Conservation (phyloP, 2,329 filamentous ascomycete genomes). For the Nemania serpens region DNA sequence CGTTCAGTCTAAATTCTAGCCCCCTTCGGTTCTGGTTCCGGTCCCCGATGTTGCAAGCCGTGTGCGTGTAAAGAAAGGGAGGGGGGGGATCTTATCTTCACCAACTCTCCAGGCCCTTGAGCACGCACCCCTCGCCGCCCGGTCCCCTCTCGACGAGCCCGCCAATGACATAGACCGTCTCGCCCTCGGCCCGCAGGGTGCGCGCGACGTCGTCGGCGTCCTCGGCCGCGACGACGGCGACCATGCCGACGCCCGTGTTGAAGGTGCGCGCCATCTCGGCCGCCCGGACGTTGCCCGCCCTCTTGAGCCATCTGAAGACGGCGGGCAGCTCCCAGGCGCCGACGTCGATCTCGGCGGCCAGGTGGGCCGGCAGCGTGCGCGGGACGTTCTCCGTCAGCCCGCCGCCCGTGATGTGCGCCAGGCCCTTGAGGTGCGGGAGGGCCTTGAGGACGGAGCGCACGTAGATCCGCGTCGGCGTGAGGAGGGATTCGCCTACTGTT, state of each 20-base stretch:
- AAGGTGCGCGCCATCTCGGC: slow-evolving; percentile 89
- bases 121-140: slow-evolving; percentile 61
- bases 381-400: slow-evolving; percentile 93
- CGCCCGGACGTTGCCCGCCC: slow-evolving; percentile 69
- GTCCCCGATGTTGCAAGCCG: too few species aligned
- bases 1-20: too few species aligned
- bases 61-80: too few species aligned
- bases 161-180: slow-evolving; percentile 79
- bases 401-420: slow-evolving; percentile 96
- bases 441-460: slow-evolving; percentile 79
- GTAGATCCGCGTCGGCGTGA: slow-evolving; percentile 93
- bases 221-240: slow-evolving; percentile 73
- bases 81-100: slow-evolving; percentile 7
- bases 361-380: slow-evolving; percentile 79
- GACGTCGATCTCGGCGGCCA: slow-evolving; percentile 82
- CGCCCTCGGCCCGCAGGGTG: slow-evolving; percentile 68
- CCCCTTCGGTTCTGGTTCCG: too few species aligned
- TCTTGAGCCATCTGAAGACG: slow-evolving; percentile 88
- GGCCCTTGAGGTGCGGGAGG: slow-evolving; percentile 75
- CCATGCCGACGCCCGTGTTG: slow-evolving; percentile 96
- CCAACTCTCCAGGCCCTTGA: slow-evolving; percentile 61
- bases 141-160: slow-evolving; percentile 63
- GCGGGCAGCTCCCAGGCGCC: slow-evolving; percentile 73
- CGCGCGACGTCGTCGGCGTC: slow-evolving; percentile 65
- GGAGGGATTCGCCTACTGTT: slow-evolving; percentile 72